Percentiles rank a stretch among this genome's conserved stretches.
Evolutionary conservation across 495 filamentous ascomycete species (phyloP).

Genomic region (Aspergillus wentii): DNA sequence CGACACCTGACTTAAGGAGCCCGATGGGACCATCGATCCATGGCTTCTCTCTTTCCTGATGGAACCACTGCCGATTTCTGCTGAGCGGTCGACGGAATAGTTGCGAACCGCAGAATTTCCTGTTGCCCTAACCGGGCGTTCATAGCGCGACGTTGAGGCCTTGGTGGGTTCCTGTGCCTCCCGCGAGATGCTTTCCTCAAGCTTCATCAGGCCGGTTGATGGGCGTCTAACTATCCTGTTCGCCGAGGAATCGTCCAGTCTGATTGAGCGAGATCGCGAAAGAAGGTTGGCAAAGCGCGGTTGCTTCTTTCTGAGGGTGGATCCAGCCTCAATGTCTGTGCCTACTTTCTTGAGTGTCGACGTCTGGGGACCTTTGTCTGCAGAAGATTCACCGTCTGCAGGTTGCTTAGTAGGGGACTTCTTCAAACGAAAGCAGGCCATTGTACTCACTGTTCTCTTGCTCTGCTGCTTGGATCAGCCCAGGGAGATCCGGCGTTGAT

Average conservation of each 20-base stretch:
- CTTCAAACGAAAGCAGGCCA: no score
- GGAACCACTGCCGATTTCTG: constrained; percentile 22
- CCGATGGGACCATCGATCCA: constrained; percentile 47
- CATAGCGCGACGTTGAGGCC: constrained; percentile 56
- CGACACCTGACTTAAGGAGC: constrained; percentile 56
- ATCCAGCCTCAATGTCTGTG: constrained; percentile 23
- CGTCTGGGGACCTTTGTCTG: constrained; percentile 21
- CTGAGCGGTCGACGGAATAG: constrained; percentile 58
- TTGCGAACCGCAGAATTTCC: constrained; percentile 57
- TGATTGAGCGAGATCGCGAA: constrained; percentile 64
- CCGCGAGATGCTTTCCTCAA: constrained; percentile 32
- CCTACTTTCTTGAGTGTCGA: constrained; percentile 22
- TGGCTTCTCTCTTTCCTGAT: constrained; percentile 44
- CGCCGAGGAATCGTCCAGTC: constrained; percentile 41
- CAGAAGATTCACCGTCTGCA: constrained; percentile 11
- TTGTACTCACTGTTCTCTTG: constrained; percentile 31
- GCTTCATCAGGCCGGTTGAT: constrained; percentile 36
- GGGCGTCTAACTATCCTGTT: constrained; percentile 36
- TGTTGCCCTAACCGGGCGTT: constrained; percentile 59
- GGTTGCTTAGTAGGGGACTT: no score
- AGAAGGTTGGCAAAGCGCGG: constrained; percentile 54
- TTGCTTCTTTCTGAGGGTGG: constrained; percentile 38
- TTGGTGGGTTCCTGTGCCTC: constrained; percentile 31
- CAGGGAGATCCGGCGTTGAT: constrained; percentile 38
- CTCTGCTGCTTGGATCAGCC: constrained; percentile 23